A percentile compares a stretch with the other conserved stretches of the same genome.
Conservation (phyloP, 73 alveolate species). For the Symbiodinium natans region DNA sequence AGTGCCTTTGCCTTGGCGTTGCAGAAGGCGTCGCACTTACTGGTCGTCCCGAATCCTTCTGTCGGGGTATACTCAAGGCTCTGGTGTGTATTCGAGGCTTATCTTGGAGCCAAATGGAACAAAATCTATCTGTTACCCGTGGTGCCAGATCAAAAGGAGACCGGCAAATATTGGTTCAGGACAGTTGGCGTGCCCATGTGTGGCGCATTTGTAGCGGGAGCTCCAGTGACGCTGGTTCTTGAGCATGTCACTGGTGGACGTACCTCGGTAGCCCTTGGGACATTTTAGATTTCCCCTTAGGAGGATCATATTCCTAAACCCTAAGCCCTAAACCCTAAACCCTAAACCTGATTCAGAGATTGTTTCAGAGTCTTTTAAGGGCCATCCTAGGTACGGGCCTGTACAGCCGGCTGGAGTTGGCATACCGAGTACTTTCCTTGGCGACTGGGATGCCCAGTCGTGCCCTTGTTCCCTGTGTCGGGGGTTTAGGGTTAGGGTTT, state of each 20-base stretch:
- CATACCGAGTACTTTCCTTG: constrained; percentile 19
- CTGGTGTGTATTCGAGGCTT: too few species aligned
- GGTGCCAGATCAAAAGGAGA: constrained; percentile 7
- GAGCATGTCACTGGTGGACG: too few species aligned
- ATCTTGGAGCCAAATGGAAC: constrained; percentile 58
- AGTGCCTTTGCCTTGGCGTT: not conserved
- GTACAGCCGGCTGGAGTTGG: constrained; percentile 36
- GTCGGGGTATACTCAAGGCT: too few species aligned
- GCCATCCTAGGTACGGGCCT: not conserved
- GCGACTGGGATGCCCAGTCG: too few species aligned
- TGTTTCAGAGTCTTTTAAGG: too few species aligned
- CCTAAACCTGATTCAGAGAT: too few species aligned
- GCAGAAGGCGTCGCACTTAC: constrained; percentile 26
- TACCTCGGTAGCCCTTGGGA: too few species aligned
- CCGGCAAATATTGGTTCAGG: constrained; percentile 21
- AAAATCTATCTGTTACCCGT: constrained; percentile 37
- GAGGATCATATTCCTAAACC: too few species aligned
- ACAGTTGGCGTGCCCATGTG: not conserved
- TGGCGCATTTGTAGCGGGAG: not conserved
- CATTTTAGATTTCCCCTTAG: too few species aligned
- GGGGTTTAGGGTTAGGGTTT: too few species aligned
- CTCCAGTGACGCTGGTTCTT: not conserved
- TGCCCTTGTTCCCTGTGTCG: too few species aligned
- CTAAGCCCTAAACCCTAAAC: too few species aligned
- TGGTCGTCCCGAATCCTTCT: constrained; percentile 39